Base-by-base conservation (phyloP, 129 eudicot species). In the Calendula officinalis region DNA sequence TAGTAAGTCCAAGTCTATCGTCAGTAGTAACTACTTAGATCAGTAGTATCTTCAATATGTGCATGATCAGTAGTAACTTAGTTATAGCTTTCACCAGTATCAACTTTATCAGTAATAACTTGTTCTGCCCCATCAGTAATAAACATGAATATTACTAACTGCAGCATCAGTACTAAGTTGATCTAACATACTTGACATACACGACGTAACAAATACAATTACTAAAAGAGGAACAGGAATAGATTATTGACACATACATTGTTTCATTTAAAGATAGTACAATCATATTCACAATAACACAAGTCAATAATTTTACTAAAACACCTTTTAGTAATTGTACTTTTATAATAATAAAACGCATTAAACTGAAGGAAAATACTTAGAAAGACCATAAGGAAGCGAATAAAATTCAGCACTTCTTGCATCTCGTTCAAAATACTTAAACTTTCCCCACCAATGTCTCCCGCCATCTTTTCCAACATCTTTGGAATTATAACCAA, bases 391-490 rank as follows among this genome's bases (percentile, higher is more conserved):
- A 63, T 64, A 77, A 15, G 97, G 97, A 15, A 90, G 92, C 0
- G 83, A 68, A 64, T 90, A 90, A 67, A 90, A 90, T 55, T 90
- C 97, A 27, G 56, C 89, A 76, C 95, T 90, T 68, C 97, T 86
- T 8, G 73, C 79, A 78, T 90, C 97, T 59, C 76, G 74, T 4
- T 70, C 82, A 59, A 70, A 90, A 52, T 82, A 70, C 68, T 74
- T 83, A 61, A 83, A 90, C 80, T 77, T 86, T 40, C 62, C 89
- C 97, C 95, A 90, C 97, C 95, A 90, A 61, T 90, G 97, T 75
- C 97, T 80, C 14, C 97, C 97, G 56, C 95, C 80, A 69, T 90
- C 95, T 73, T 35, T 73, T 51, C 89, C 39, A 6, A 84, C 76
- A 47, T 61, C 67, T 57, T 59, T 72, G 65, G 81, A 78, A 5